Percentiles rank a stretch among this genome's conserved stretches.
Evolutionary conservation across 164 flowering plant species (phyloP).

Genomic region (Protea cynaroides): DNA sequence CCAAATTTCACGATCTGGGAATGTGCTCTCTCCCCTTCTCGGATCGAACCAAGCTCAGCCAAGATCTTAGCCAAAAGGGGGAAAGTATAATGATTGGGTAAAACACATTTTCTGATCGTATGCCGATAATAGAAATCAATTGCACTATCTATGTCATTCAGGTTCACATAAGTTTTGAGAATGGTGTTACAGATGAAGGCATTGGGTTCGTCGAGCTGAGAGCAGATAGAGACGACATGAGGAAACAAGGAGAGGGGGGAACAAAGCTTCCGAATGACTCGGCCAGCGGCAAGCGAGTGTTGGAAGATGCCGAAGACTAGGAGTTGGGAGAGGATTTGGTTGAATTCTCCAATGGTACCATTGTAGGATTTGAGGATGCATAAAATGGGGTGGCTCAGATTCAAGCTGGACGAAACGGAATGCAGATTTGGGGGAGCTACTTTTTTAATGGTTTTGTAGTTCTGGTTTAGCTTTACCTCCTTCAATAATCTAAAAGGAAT

Average conservation of each 20-base stretch:
- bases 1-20: slow-evolving; percentile 37
- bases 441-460: too few species aligned
- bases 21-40: slow-evolving; percentile 51
- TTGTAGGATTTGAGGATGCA: slow-evolving; percentile 39
- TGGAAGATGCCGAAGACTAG: slow-evolving; percentile 42
- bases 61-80: slow-evolving; percentile 49
- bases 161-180: slow-evolving; percentile 35
- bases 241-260: slow-evolving; percentile 17
- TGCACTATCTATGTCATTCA: slow-evolving; percentile 30
- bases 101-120: slow-evolving; percentile 29
- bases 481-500: too few species aligned
- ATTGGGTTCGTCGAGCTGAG: slow-evolving; percentile 32
- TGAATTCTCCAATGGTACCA: slow-evolving; percentile 18
- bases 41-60: slow-evolving; percentile 31
- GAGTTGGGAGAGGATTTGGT: slow-evolving; percentile 52
- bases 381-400: slow-evolving; percentile 39
- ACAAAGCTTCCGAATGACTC: slow-evolving; percentile 50
- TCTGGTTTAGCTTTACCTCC: too few species aligned
- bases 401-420: slow-evolving; percentile 10
- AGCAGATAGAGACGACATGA: slow-evolving; percentile 18
- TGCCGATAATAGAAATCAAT: slow-evolving; percentile 33
- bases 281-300: slow-evolving; percentile 41
- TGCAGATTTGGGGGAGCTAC: too few species aligned
- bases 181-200: slow-evolving; percentile 62
- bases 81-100: slow-evolving; percentile 54